A percentile compares a stretch with the other conserved stretches of the same genome.
Evolutionary conservation across 2,329 filamentous ascomycete species (phyloP).

Genomic region (Claviceps pazoutovae): DNA sequence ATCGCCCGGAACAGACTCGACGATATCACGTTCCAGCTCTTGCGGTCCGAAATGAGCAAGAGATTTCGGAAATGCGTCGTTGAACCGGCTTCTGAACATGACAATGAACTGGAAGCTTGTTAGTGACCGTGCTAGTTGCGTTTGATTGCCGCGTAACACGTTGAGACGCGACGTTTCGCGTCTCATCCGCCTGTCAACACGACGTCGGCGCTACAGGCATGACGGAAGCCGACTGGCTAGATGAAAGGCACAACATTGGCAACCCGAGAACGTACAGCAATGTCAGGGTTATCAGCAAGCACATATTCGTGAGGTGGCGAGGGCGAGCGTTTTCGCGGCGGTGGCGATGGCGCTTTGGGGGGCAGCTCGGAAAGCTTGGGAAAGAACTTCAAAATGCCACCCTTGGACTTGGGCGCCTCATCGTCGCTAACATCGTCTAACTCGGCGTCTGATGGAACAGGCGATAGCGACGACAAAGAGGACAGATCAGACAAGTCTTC

Average conservation of each 20-base stretch:
- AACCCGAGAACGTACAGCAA: slow-evolving; percentile 61
- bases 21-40: slow-evolving; percentile 79
- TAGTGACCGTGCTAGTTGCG: slow-evolving; percentile 3
- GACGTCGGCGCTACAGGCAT: not conserved
- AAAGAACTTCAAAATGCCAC: slow-evolving; percentile 56
- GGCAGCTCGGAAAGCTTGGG: slow-evolving; percentile 38
- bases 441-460: slow-evolving; percentile 30
- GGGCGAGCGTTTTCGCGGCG: slow-evolving; percentile 63
- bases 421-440: slow-evolving; percentile 31
- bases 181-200: slow-evolving; percentile 21
- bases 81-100: slow-evolving; percentile 92
- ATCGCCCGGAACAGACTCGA: slow-evolving; percentile 64
- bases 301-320: slow-evolving; percentile 86
- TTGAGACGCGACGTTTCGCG: slow-evolving; percentile 40
- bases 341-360: slow-evolving; percentile 47
- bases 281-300: slow-evolving; percentile 78
- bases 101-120: slow-evolving; percentile 64
- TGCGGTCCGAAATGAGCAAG: slow-evolving; percentile 85
- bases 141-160: not conserved
- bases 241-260: not conserved
- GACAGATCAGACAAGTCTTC: slow-evolving; percentile 52
- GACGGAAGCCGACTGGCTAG: not conserved
- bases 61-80: slow-evolving; percentile 76
- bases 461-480: slow-evolving; percentile 36
- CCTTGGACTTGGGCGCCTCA: slow-evolving; percentile 32